Percentiles rank a stretch among this genome's conserved stretches.
phyloP scores from a whole-genome alignment of 1,284 basidiomycete genomes.

The Polyporus tsugae region DNA sequence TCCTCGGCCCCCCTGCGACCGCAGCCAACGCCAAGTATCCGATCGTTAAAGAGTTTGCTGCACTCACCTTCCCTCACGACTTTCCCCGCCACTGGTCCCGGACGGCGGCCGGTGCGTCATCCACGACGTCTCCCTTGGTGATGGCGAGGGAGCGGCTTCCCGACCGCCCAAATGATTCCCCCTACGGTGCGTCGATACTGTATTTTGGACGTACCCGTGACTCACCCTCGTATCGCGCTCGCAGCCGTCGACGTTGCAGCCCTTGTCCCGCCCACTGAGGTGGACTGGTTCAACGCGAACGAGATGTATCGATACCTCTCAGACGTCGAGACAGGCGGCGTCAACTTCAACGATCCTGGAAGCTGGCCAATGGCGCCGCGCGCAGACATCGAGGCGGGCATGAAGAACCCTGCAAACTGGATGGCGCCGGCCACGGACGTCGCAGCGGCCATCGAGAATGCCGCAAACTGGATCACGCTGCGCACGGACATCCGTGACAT shows the following conservation, averaged over 20 bases:
- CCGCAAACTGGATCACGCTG: background rate
- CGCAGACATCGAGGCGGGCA: no score
- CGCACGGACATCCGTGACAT: background rate
- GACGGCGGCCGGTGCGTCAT: background rate
- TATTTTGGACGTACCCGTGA: background rate
- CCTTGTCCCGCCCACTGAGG: background rate
- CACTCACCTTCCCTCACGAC: background rate
- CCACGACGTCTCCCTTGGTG: background rate
- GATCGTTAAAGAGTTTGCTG: background rate
- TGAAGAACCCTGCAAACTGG: no score
- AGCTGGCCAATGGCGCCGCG: no score
- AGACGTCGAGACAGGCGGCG: background rate
- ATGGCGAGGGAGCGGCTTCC: background rate
- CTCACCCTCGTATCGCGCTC: background rate
- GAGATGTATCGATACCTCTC: background rate
- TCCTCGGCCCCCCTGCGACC: background rate
- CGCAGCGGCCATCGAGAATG: no score
- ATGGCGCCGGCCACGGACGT: no score
- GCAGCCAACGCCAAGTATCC: background rate
- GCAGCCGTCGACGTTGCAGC: background rate
- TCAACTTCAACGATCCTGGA: background rate
- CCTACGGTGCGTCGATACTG: background rate
- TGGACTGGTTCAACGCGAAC: constrained; percentile 4
- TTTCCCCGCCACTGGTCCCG: background rate
- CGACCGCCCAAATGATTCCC: background rate